Base-by-base conservation (phyloP, 73 alveolate genomes). In the Paramecium pentaurelia region DNA sequence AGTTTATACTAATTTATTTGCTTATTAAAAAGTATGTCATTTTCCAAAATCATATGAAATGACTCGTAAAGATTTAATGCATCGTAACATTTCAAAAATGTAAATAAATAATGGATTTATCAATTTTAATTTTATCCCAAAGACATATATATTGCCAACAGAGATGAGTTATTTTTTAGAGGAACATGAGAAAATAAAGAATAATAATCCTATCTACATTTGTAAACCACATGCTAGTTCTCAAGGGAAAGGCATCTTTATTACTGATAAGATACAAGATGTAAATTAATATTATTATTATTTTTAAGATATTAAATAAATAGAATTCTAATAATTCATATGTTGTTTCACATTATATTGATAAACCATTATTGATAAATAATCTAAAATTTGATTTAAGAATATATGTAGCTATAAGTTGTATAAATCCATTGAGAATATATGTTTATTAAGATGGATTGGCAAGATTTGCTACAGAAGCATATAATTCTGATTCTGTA, bases 391-490 rank as follows among this genome's bases (percentile, higher is more conserved):
- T 97, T 84, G 97, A 96, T 47, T 86, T 97, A 86, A 96, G 98
- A 94, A 68, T 97, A 28, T 97, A 96, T 95, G 99, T 97, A 4
- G 96, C 97, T 2, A 97, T 97, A n/a, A 95, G 99, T 9, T 93
- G 98, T 10, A 93, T 97, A 27, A 95, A 95, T 58, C 99, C 99
- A 70, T 86, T 97, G 32, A 95, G 96, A 86, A 97, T 97, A n/a
- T 97, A 96, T 86, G 94, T 97, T 27, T 97, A 94, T 90, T 88
- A 96, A 92, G 99, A 97, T 93, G 99, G 99, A 3, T 86, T 97
- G 64, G 98, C 98, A 49, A 77, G 98, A 80, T 96, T 96, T 93
- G 98, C 98, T 40, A 95, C 96, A 22, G 97, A 95, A 60, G 87
- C 93, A 2, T 96, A 96, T 51, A 87, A 77, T 86, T 45, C 88